A percentile compares a stretch with the other conserved stretches of the same genome.
These are phyloP conservation scores for Penicillium verhagenii DNA, from an alignment of 495 filamentous ascomycete species.

Conservation along the genomic window DNA sequence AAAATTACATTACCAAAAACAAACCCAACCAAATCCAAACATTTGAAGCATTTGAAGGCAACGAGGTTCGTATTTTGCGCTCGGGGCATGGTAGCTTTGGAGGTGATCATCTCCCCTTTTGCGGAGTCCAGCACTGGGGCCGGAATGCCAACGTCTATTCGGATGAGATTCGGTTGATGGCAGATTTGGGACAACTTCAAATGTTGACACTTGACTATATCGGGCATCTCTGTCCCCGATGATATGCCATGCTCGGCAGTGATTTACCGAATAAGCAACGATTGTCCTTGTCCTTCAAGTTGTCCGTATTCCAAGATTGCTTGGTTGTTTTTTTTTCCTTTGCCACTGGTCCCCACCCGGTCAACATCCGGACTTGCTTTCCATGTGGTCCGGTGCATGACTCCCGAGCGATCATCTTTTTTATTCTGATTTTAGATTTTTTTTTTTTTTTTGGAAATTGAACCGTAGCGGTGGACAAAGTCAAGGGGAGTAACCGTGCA, in stretches of 20 bases:
- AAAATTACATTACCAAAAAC: not conserved
- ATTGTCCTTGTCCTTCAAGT: not conserved
- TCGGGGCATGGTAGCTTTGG: not conserved
- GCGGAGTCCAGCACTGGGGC: slow-evolving; percentile 1
- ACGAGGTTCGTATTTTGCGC: not conserved
- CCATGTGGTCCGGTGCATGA: slow-evolving; percentile 35
- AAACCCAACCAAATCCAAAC: too few species aligned
- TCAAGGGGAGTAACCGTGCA: not conserved
- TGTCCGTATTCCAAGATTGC: not conserved
- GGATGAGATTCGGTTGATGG: slow-evolving; percentile 1
- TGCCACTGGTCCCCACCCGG: slow-evolving; percentile 23
- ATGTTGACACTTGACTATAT: not conserved
- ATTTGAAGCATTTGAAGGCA: too few species aligned
- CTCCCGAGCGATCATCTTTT: slow-evolving; percentile 34
- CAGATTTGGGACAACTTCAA: not conserved
- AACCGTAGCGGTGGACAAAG: too few species aligned
- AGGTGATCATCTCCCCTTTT: slow-evolving; percentile 9
- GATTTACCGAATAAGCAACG: not conserved
- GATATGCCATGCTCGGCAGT: not conserved
- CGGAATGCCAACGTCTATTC: not conserved
- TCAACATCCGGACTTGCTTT: slow-evolving; percentile 22
- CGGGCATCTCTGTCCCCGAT: not conserved
- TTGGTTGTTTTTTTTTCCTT: not conserved
- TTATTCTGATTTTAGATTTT: not conserved
- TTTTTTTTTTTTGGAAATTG: too few species aligned